A percentile compares a stretch with the other conserved stretches of the same genome.
Evolutionary conservation across 805 yeast species (phyloP).

Genomic region (Candida schatavii): DNA sequence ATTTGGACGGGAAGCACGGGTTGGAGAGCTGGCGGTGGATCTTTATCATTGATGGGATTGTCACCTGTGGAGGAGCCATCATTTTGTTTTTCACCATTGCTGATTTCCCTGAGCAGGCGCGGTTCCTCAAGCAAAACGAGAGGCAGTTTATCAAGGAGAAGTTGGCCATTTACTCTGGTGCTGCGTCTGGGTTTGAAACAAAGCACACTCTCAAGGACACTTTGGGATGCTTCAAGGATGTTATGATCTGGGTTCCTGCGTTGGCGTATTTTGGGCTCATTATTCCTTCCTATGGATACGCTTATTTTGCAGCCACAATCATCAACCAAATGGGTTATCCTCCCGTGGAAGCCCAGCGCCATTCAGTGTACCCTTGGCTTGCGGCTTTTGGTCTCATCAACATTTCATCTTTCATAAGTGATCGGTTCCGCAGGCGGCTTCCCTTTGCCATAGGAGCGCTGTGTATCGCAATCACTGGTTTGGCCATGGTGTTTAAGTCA

Average conservation of each 20-base stretch:
- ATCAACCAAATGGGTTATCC: conserved; percentile 61
- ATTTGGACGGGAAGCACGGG: conserved; percentile 46
- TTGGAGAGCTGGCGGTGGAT: conserved; percentile 50
- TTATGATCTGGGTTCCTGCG: conserved; percentile 55
- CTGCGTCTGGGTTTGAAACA: conserved; percentile 48
- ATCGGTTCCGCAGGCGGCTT: conserved; percentile 46
- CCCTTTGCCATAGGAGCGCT: conserved; percentile 46
- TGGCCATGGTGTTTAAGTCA: conserved; percentile 48
- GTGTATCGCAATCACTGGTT: conserved; percentile 51
- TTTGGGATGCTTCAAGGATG: conserved; percentile 53
- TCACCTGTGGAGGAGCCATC: conserved; percentile 34
- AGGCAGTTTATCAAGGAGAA: conserved; percentile 56
- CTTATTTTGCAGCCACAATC: conserved; percentile 69
- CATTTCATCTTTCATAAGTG: conserved; percentile 62
- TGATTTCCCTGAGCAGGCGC: conserved; percentile 71
- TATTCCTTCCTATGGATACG: conserved; percentile 74
- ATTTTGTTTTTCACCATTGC: conserved; percentile 50
- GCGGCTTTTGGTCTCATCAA: conserved; percentile 68
- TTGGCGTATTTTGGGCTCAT: conserved; percentile 62
- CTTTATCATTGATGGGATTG: conserved; percentile 47
- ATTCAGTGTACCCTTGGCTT: conserved; percentile 85
- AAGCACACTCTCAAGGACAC: conserved; percentile 48
- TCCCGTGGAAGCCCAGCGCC: conserved; percentile 71
- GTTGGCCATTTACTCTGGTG: conserved; percentile 46
- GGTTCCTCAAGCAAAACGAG: conserved; percentile 50